Conservation (phyloP, 1,284 basidiomycete genomes). For the Microbotryum silenes-acaulis region DNA sequence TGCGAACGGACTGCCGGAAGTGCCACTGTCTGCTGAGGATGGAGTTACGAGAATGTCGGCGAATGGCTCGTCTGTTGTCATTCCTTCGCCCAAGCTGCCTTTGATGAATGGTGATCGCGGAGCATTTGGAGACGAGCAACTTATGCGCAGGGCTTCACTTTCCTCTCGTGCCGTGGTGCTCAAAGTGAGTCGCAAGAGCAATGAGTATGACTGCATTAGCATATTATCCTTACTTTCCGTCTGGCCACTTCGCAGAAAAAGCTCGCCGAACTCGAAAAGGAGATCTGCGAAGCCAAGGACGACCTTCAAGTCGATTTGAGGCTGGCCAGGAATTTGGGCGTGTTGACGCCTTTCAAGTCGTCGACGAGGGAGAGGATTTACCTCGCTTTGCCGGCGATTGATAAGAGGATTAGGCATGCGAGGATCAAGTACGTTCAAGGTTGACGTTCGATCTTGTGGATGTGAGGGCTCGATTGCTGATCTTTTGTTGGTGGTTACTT, state of each 20-base stretch:
- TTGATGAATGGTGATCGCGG: too few species aligned
- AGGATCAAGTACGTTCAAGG: conserved; percentile 50
- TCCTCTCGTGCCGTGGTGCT: too few species aligned
- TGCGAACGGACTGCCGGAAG: background rate
- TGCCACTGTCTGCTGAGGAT: too few species aligned
- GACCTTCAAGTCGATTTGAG: conserved; percentile 66
- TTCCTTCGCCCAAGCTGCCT: too few species aligned
- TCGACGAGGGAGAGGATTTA: conserved; percentile 69
- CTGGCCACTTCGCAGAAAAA: conserved; percentile 45
- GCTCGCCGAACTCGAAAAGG: conserved; percentile 56
- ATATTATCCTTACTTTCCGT: background rate
- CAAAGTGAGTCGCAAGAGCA: too few species aligned
- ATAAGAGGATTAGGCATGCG: conserved; percentile 57
- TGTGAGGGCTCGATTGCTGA: background rate
- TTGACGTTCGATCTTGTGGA: background rate
- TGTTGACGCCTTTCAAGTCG: conserved; percentile 77
- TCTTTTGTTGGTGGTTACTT: background rate
- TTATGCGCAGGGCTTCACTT: too few species aligned
- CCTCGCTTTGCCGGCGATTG: conserved; percentile 55
- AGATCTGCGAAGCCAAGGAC: conserved; percentile 52
- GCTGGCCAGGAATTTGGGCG: conserved; percentile 69
- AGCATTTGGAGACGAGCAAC: too few species aligned
- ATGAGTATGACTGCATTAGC: too few species aligned
- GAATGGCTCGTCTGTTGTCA: too few species aligned
- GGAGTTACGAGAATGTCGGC: too few species aligned